phyloP scores from a whole-genome alignment of 2,329 filamentous ascomycete species.

The Hysterium pulicare region DNA sequence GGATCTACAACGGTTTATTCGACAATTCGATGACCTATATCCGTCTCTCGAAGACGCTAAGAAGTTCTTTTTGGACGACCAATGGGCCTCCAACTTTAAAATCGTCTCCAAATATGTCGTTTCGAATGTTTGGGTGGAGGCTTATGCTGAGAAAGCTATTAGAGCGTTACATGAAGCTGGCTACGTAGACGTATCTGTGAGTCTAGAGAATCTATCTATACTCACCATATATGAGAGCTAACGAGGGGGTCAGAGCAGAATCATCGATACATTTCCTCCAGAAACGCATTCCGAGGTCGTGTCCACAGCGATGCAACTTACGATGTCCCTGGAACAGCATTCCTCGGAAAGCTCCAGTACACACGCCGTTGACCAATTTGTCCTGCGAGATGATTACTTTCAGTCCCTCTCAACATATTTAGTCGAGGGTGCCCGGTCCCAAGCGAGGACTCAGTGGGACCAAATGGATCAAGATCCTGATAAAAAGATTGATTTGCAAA shows the following conservation, averaged over 20 bases:
- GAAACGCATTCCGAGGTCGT: not conserved
- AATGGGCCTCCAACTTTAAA: too few species aligned
- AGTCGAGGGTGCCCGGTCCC: constrained; percentile 12
- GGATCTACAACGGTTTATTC: constrained; percentile 16
- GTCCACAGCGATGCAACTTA: not conserved
- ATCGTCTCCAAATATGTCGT: constrained; percentile 17
- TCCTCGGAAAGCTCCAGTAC: not conserved
- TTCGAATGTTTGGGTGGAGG: constrained; percentile 20
- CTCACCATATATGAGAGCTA: not conserved
- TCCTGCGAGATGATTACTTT: constrained; percentile 15
- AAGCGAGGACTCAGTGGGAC: constrained; percentile 25
- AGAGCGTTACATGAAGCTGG: constrained; percentile 14
- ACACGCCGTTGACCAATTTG: constrained; percentile 12
- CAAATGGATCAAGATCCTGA: constrained; percentile 14
- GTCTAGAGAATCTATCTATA: constrained; percentile 2
- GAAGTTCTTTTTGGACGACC: constrained; percentile 8
- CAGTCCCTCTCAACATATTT: constrained; percentile 12
- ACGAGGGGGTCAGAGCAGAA: constrained; percentile 1
- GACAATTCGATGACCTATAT: constrained; percentile 17
- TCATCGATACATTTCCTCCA: constrained; percentile 6
- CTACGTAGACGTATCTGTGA: constrained; percentile 20
- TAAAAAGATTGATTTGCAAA: constrained; percentile 22
- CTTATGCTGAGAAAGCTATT: constrained; percentile 11
- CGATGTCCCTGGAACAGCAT: not conserved
- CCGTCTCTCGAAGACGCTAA: constrained; percentile 13